Conservation (phyloP, 208 protist genomes). For the Blastocrithidia nonstop region DNA sequence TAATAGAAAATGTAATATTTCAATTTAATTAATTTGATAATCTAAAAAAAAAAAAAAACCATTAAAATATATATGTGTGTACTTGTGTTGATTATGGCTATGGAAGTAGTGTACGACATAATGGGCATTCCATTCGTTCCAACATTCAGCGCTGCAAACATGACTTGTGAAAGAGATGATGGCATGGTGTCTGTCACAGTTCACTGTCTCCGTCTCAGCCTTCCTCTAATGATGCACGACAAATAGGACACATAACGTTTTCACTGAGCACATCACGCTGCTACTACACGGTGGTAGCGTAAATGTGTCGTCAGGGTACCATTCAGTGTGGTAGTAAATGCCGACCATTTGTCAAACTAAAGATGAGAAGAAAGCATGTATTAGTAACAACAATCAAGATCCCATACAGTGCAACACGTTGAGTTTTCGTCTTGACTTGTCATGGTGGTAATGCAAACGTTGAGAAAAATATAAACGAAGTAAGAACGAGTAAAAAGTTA, state of each 20-base stretch:
- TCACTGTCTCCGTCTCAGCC: conserved; percentile 6
- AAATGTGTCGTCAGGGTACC: conserved; percentile 10
- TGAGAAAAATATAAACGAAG: conserved; percentile 1
- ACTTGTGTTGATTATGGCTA: conserved; percentile 7
- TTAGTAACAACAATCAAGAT: neutral
- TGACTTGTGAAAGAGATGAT: conserved; percentile 15
- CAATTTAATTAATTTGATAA: no score
- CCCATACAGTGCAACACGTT: neutral
- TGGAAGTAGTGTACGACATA: conserved; percentile 12
- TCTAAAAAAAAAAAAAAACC: no score
- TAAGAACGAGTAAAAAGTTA: neutral
- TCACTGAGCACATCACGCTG: conserved; percentile 4
- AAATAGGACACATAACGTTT: conserved; percentile 10
- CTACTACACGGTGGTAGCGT: conserved; percentile 5
- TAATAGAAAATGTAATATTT: neutral
- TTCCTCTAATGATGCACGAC: conserved; percentile 6
- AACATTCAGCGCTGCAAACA: conserved; percentile 14
- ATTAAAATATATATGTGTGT: neutral
- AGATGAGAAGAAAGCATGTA: neutral
- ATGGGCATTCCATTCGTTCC: conserved; percentile 11
- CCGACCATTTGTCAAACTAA: neutral
- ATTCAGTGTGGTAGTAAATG: conserved; percentile 8
- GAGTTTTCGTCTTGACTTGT: neutral
- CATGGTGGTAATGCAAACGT: neutral
- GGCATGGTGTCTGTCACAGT: conserved; percentile 15